phyloP scores from a whole-genome alignment of 1,284 basidiomycete genomes.

The Anthracocystis walkeri region DNA sequence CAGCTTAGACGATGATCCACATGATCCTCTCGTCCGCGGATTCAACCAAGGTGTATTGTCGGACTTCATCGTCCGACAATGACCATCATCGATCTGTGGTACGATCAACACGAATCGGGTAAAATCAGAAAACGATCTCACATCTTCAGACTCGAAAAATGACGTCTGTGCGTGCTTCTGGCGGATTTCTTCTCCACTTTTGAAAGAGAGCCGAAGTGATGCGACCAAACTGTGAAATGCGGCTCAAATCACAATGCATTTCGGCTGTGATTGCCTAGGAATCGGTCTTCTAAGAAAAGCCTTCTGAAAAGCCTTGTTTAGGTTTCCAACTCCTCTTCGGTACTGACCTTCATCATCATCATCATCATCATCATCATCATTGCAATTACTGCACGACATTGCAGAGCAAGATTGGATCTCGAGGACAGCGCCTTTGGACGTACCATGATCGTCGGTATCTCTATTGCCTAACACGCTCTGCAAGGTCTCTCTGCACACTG shows the following conservation, averaged over 20 bases:
- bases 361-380: neutral
- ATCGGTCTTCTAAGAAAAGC: slow-evolving; percentile 2
- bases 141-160: neutral
- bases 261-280: neutral
- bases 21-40: slow-evolving; percentile 11
- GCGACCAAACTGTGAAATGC: too few relatives aligned
- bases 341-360: neutral
- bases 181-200: too few relatives aligned
- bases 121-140: neutral
- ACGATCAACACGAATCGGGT: neutral
- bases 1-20: neutral
- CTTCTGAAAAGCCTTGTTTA: neutral
- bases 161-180: too few relatives aligned
- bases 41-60: neutral
- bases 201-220: neutral
- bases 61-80: slow-evolving; percentile 29
- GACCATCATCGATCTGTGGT: slow-evolving; percentile 1
- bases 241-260: neutral
- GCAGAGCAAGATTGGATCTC: too few relatives aligned
- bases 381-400: too few relatives aligned
- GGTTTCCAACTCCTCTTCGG: neutral
- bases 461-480: neutral
- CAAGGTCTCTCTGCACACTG: neutral
- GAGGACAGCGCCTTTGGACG: neutral
- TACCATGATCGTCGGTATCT: neutral